Evolutionary conservation across 1,139 yeast genomes (phyloP).

Genomic region (Kodamaea suecica): DNA sequence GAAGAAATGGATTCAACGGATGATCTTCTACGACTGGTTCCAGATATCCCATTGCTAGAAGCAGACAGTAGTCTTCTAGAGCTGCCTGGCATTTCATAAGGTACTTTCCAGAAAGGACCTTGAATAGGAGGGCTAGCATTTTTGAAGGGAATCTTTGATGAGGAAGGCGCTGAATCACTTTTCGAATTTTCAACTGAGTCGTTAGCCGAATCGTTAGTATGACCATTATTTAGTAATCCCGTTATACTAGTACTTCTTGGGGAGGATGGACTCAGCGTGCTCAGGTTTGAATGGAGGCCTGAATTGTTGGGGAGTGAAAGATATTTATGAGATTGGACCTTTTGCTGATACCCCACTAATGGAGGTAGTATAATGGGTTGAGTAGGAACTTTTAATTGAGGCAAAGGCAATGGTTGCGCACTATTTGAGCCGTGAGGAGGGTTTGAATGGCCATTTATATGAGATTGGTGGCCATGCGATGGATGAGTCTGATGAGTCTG

Average conservation of each 20-base stretch:
- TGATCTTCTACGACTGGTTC: slow-evolving; percentile 30
- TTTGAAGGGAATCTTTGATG: no score
- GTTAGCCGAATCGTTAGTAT: no score
- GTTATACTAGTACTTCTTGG: slow-evolving; percentile 2
- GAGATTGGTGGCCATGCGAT: no score
- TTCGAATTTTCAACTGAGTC: no score
- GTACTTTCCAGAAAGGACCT: slow-evolving; percentile 52
- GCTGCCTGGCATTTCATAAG: slow-evolving; percentile 45
- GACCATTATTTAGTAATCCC: neutral
- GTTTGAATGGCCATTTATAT: neutral
- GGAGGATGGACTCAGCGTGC: slow-evolving; percentile 4
- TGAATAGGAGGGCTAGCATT: slow-evolving; percentile 34
- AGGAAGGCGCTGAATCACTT: no score
- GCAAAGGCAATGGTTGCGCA: slow-evolving; percentile 21
- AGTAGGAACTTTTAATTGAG: slow-evolving; percentile 14
- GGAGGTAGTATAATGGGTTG: slow-evolving; percentile 23
- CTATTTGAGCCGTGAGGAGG: slow-evolving; percentile 8
- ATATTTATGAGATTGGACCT: neutral
- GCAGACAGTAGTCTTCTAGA: slow-evolving; percentile 7
- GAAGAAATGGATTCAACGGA: slow-evolving; percentile 38
- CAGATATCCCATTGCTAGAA: no score
- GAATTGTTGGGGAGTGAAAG: neutral
- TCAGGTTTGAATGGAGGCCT: no score
- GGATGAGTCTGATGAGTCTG: no score
- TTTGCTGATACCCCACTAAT: slow-evolving; percentile 16